Conservation (phyloP, 257 asterid genomes). For the Henckelia pumila region DNA sequence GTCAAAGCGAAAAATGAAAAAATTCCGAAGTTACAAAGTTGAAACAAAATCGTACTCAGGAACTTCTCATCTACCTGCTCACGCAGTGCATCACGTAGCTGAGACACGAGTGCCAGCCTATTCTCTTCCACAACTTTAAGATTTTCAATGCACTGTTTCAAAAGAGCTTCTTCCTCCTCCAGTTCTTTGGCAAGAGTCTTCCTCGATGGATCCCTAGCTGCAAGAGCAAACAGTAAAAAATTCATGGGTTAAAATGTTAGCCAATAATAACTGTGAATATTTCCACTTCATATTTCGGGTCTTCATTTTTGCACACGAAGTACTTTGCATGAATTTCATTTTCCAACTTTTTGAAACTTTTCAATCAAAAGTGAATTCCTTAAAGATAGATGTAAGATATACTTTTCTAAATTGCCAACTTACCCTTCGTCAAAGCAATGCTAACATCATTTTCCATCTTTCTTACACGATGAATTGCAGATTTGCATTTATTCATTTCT, state of each 20-base stretch:
- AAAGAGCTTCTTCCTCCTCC: constrained; percentile 65
- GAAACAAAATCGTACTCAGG: background rate
- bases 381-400: background rate
- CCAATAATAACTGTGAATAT: constrained; percentile 7
- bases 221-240: constrained; percentile 21
- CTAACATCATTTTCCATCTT: constrained; percentile 78
- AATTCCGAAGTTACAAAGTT: constrained; percentile 1
- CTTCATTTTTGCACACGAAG: background rate
- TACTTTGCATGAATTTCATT: background rate
- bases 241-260: constrained; percentile 18
- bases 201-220: constrained; percentile 75
- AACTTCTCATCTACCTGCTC: constrained; percentile 58
- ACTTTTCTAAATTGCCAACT: background rate
- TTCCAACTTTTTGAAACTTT: background rate
- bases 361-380: background rate
- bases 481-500: constrained; percentile 75
- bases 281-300: background rate
- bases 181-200: constrained; percentile 57
- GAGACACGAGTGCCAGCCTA: constrained; percentile 64
- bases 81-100: constrained; percentile 62
- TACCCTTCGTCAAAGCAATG: constrained; percentile 63
- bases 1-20: constrained; percentile 16
- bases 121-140: constrained; percentile 72
- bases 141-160: constrained; percentile 64
- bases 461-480: constrained; percentile 59